Evolutionary conservation across 2,329 filamentous ascomycete genomes (phyloP).

Genomic region (Aureobasidium pullulans): DNA sequence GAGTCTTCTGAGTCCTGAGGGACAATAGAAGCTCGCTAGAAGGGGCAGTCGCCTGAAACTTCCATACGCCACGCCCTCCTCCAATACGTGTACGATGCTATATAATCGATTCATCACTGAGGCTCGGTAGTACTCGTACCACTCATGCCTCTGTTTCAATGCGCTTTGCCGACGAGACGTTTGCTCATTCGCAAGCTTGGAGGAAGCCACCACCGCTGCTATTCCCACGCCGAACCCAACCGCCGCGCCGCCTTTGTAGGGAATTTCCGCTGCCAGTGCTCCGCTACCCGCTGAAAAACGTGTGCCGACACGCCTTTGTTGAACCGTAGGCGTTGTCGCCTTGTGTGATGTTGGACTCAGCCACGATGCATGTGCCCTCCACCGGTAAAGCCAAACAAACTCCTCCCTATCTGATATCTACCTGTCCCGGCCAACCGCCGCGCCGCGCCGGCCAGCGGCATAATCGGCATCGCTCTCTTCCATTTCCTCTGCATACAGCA

Average conservation of each 20-base stretch:
- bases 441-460: not conserved
- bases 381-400: too few relatives aligned
- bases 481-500: not conserved
- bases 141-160: not conserved
- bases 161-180: not conserved
- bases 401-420: too few relatives aligned
- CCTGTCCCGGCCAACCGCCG: too few relatives aligned
- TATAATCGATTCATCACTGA: not conserved
- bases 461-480: not conserved
- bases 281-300: not conserved
- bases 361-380: too few relatives aligned
- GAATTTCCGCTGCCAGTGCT: not conserved
- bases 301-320: not conserved
- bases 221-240: not conserved
- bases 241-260: too few relatives aligned
- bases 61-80: not conserved
- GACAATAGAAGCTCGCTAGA: not conserved
- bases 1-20: not conserved
- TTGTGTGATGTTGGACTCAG: not conserved
- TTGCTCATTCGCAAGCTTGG: not conserved
- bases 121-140: not conserved
- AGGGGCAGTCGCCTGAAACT: not conserved
- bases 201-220: not conserved
- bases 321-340: not conserved
- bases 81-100: not conserved